Evolutionary conservation across 2,329 filamentous ascomycete species (phyloP).

Genomic region (Fusarium musae): DNA sequence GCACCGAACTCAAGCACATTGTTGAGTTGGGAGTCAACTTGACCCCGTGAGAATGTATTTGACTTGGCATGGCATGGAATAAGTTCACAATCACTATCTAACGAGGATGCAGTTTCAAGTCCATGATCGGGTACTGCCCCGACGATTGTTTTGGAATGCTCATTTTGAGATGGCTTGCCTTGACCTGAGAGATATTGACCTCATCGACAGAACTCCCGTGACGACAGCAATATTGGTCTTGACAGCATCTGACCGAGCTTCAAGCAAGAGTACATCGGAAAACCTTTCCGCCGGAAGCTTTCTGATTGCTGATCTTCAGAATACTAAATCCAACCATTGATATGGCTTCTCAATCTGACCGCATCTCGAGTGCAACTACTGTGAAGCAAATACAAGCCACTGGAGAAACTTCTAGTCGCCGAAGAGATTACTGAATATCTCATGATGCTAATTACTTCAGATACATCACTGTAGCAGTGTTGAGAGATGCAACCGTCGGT

Average conservation of each 20-base stretch:
- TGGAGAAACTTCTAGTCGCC: neutral
- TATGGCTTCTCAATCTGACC: neutral
- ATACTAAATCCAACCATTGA: too few species aligned
- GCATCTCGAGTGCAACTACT: neutral
- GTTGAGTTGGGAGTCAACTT: neutral
- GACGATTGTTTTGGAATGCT: rapidly evolving
- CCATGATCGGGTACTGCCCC: rapidly evolving
- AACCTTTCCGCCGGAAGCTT: neutral
- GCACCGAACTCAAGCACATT: neutral
- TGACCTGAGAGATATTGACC: too few species aligned
- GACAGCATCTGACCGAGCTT: rapidly evolving
- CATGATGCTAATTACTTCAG: too few species aligned
- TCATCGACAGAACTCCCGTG: too few species aligned
- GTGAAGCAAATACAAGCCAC: neutral
- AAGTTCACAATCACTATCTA: neutral
- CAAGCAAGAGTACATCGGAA: neutral
- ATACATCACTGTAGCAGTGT: neutral
- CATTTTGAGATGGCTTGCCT: rapidly evolving
- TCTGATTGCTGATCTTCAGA: neutral
- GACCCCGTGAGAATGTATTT: rapidly evolving
- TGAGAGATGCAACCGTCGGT: neutral
- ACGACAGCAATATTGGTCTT: rapidly evolving
- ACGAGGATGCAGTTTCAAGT: rapidly evolving
- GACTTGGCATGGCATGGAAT: rapidly evolving
- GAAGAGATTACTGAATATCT: neutral